Conservation (phyloP, 2,329 filamentous ascomycete species). For the Chaetomiaceae sp. region DNA sequence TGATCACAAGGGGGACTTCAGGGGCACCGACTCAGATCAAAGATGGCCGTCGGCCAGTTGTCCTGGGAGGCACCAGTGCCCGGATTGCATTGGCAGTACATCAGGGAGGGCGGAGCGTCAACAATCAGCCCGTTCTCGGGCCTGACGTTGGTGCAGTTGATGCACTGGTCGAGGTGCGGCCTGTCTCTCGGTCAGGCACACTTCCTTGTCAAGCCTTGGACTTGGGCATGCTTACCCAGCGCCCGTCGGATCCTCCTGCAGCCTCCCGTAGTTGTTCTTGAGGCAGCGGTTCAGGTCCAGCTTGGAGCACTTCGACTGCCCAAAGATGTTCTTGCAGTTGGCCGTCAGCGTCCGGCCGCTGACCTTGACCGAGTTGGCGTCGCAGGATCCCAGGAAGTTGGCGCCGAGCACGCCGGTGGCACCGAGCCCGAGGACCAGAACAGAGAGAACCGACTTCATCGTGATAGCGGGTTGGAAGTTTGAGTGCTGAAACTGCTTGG, state of each 20-base stretch:
- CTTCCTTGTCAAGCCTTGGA: no score
- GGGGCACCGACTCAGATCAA: slow-evolving; percentile 23
- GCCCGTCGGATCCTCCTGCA: slow-evolving; percentile 19
- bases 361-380: slow-evolving; percentile 21
- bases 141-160: slow-evolving; percentile 23
- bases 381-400: slow-evolving; percentile 23
- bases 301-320: slow-evolving; percentile 19
- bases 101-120: slow-evolving; percentile 12
- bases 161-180: slow-evolving; percentile 25
- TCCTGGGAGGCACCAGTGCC: slow-evolving; percentile 20
- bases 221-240: slow-evolving; percentile 12
- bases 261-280: slow-evolving; percentile 22
- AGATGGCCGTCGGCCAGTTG: slow-evolving; percentile 23
- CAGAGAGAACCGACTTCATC: slow-evolving; percentile 1
- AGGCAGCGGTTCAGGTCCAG: slow-evolving; percentile 24
- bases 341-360: slow-evolving; percentile 20
- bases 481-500: background rate
- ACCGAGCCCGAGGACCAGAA: slow-evolving; percentile 2
- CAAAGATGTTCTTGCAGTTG: slow-evolving; percentile 24
- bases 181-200: background rate
- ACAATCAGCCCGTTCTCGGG: slow-evolving; percentile 17
- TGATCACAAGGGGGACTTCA: background rate
- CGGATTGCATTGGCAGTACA: slow-evolving; percentile 26
- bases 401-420: slow-evolving; percentile 1
- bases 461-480: background rate